Conservation (phyloP, 371 early-diverging fungal genomes). For the Mortierella sp. region DNA sequence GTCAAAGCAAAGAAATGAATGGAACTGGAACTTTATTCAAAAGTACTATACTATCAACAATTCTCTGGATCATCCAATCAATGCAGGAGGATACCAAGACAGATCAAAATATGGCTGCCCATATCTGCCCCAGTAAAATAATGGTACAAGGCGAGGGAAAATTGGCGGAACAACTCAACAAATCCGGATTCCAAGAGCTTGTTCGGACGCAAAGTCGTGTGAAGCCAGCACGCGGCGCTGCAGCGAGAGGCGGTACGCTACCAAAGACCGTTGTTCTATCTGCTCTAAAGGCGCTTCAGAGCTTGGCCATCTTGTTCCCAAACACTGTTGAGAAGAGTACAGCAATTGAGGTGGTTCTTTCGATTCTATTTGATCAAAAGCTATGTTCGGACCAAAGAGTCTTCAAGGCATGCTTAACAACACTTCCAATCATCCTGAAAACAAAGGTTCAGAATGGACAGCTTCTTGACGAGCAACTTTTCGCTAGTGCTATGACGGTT, state of each 20-base stretch:
- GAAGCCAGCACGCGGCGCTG: slow-evolving; percentile 33
- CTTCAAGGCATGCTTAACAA: slow-evolving; percentile 59
- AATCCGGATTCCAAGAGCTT: slow-evolving; percentile 24
- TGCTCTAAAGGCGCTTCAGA: slow-evolving; percentile 41
- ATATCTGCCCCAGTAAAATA: slow-evolving; percentile 6
- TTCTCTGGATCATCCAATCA: slow-evolving; percentile 52
- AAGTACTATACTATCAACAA: slow-evolving; percentile 29
- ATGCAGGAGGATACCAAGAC: slow-evolving; percentile 25
- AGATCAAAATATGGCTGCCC: not conserved
- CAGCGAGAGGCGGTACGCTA: slow-evolving; percentile 42
- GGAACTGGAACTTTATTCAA: slow-evolving; percentile 30
- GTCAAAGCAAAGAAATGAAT: slow-evolving; percentile 28
- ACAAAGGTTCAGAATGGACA: slow-evolving; percentile 44
- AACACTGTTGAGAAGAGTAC: slow-evolving; percentile 33
- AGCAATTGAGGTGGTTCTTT: slow-evolving; percentile 46
- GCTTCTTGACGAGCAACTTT: slow-evolving; percentile 45
- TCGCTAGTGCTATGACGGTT: slow-evolving; percentile 54
- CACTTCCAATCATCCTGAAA: slow-evolving; percentile 57
- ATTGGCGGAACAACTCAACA: slow-evolving; percentile 30
- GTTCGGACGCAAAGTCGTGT: slow-evolving; percentile 24
- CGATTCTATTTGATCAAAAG: slow-evolving; percentile 48
- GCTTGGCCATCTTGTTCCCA: slow-evolving; percentile 28
- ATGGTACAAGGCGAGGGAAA: slow-evolving; percentile 23
- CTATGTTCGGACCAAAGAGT: slow-evolving; percentile 62
- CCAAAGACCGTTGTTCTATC: slow-evolving; percentile 47